phyloP scores from a whole-genome alignment of 2,329 filamentous ascomycete species.

The Phoma sp. region DNA sequence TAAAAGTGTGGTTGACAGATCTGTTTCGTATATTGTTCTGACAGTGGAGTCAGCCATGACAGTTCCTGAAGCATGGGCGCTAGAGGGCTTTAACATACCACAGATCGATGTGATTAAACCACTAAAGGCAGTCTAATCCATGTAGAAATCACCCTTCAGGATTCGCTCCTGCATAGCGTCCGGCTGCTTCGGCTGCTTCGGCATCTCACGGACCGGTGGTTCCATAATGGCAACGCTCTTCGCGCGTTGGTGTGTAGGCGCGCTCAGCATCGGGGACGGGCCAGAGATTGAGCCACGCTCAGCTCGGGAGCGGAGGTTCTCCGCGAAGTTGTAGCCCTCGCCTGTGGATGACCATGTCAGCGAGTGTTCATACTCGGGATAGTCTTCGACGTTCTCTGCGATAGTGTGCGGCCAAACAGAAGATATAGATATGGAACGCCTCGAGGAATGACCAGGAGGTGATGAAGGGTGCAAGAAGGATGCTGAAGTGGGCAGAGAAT shows the following conservation, averaged over 20 bases:
- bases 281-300: conserved; percentile 72
- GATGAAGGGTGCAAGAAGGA: conserved; percentile 31
- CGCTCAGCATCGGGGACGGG: conserved; percentile 27
- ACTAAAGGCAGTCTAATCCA: conserved; percentile 69
- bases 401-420: conserved; percentile 38
- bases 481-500: conserved; percentile 38
- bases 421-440: conserved; percentile 34
- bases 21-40: conserved; percentile 9
- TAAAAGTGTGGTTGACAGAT: conserved; percentile 10
- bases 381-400: conserved; percentile 39
- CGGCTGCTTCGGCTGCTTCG: conserved; percentile 67
- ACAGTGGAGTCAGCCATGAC: not conserved
- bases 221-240: conserved; percentile 72
- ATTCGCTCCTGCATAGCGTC: conserved; percentile 97
- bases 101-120: not conserved
- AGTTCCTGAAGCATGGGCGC: not conserved
- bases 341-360: conserved; percentile 72
- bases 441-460: conserved; percentile 24
- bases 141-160: conserved; percentile 96
- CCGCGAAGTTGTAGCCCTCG: conserved; percentile 96
- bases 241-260: conserved; percentile 64
- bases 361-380: conserved; percentile 59
- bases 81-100: not conserved
- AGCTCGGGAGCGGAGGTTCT: conserved; percentile 90
- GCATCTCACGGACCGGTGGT: conserved; percentile 60